Base-by-base conservation (phyloP, 345 rosid species). In the Citrus reticulata region DNA sequence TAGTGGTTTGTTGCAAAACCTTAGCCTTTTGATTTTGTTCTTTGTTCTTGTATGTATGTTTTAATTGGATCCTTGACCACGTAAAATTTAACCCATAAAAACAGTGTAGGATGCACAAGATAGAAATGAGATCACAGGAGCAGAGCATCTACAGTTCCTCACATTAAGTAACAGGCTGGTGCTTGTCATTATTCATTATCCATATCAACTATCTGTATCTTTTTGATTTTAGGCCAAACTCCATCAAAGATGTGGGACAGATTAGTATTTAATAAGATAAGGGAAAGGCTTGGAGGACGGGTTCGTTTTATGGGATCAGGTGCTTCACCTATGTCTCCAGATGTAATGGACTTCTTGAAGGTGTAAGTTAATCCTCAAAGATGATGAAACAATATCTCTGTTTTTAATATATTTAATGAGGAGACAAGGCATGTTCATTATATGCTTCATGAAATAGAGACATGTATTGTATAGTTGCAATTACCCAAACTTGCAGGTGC, bases 301-400 rank as follows among this genome's bases (percentile, higher is more conserved):
- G 90, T 95, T 37, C 95, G 93, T 46, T 79, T 85, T 73, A 77
- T 95, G 88, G 91, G 75, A 7, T 95, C 98, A 51, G 98, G 96
- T 80, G 98, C 98, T 86, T 93, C 98, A 46, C 98, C 98, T 8
- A 74, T 95, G 87, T 92, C 98, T 63, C 88, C 98, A 35, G 96
- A 93, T 81, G 87, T 95, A 32, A 78, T 91, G 93, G 96, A 92
- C 81, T 95, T 95, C 79, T 83, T 95, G 88, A 87, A 84, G 84
- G 91, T 95, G 98, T 95, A 91, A 89, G 92, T 85, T 72, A 49
- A 82, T 77, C 17, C 54, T 73, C 60, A n/a, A 59, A 5, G 66
- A 40, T 25, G 72, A 59, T 65, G 70, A 30, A 70, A 61, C 20
- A 16, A 29, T 46, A 35, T 63, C 29, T 14, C 20, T 65, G 16